These are phyloP conservation scores for Metschnikowia dekortorum DNA, from an alignment of 805 yeast genomes.

Conservation along the genomic window DNA sequence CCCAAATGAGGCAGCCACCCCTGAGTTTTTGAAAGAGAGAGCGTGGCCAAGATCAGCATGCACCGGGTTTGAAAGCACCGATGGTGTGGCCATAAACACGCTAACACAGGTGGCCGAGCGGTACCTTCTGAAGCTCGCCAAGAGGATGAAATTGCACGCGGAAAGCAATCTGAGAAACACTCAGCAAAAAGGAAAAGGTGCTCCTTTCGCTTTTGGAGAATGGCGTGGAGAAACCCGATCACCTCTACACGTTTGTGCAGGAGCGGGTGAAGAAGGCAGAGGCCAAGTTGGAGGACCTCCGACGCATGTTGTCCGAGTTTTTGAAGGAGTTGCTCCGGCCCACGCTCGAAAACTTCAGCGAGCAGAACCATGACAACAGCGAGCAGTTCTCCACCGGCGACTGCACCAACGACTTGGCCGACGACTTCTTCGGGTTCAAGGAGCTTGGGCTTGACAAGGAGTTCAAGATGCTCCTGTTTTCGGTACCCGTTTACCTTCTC, in stretches of 20 bases:
- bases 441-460: constrained; percentile 93
- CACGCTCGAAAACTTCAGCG: constrained; percentile 57
- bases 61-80: constrained; percentile 87
- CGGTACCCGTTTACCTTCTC: constrained; percentile 85
- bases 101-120: constrained; percentile 80
- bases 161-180: constrained; percentile 56
- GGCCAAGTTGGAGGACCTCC: constrained; percentile 63
- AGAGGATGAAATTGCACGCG: constrained; percentile 62
- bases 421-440: constrained; percentile 95
- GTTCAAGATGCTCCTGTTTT: constrained; percentile 73
- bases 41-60: constrained; percentile 79
- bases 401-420: constrained; percentile 89
- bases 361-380: constrained; percentile 29
- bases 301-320: constrained; percentile 60
- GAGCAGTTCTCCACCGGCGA: constrained; percentile 95
- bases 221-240: constrained; percentile 79
- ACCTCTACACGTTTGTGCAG: constrained; percentile 65
- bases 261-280: constrained; percentile 70
- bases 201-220: constrained; percentile 70
- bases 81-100: constrained; percentile 70
- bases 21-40: constrained; percentile 54
- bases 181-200: constrained; percentile 41
- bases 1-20: constrained; percentile 56
- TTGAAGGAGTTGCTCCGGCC: constrained; percentile 83
- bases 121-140: constrained; percentile 69